phyloP scores from a whole-genome alignment of 345 rosid genomes.

The Mercurialis annua region DNA sequence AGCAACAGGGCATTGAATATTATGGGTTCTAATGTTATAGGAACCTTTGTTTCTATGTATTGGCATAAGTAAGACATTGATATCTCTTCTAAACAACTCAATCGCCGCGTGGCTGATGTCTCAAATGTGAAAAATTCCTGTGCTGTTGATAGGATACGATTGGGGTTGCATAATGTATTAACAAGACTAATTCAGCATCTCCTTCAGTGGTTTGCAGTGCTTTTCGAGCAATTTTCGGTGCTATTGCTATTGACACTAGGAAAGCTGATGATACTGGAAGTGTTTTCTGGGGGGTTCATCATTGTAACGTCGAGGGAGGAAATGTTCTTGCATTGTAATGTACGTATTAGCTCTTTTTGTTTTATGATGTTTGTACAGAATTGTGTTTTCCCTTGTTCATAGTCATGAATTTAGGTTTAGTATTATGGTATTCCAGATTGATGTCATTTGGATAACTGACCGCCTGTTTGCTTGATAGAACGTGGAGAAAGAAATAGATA shows the following conservation, averaged over 20 bases:
- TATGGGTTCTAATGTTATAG: slow-evolving; percentile 50
- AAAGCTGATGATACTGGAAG: slow-evolving; percentile 43
- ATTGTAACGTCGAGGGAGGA: slow-evolving; percentile 35
- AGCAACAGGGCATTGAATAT: slow-evolving; percentile 61
- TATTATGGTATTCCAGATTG: neutral
- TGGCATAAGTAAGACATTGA: slow-evolving; percentile 41
- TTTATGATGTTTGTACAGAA: neutral
- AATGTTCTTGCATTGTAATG: slow-evolving; percentile 24
- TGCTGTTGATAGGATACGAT: slow-evolving; percentile 48
- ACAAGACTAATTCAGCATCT: slow-evolving; percentile 45
- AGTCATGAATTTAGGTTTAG: neutral
- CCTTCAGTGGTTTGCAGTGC: slow-evolving; percentile 50
- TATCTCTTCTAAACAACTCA: slow-evolving; percentile 46
- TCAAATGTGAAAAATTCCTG: slow-evolving; percentile 52
- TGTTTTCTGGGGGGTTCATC: slow-evolving; percentile 52
- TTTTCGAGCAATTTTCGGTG: slow-evolving; percentile 68
- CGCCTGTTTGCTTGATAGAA: too few relatives aligned
- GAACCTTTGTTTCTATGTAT: slow-evolving; percentile 39
- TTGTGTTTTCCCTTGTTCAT: neutral
- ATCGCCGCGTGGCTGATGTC: slow-evolving; percentile 31
- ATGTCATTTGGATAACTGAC: too few relatives aligned
- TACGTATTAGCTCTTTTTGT: slow-evolving; percentile 5
- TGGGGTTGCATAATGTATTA: slow-evolving; percentile 54
- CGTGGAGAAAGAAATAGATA: too few relatives aligned
- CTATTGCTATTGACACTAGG: slow-evolving; percentile 53